These are phyloP conservation scores for Corymbia citriodora DNA, from an alignment of 441 rosid genomes.

Conservation along the genomic window DNA sequence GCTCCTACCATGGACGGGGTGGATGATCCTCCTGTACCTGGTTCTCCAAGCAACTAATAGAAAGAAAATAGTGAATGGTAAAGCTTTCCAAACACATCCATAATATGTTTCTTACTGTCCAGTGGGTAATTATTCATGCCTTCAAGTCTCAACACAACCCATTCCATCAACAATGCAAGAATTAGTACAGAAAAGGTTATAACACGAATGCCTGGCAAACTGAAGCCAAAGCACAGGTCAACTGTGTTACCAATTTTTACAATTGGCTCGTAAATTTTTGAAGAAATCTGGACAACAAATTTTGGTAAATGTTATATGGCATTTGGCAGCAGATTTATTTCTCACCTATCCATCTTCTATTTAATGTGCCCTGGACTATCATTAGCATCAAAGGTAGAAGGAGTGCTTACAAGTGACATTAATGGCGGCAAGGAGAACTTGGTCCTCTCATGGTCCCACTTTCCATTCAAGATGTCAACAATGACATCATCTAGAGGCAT, in stretches of 20 bases:
- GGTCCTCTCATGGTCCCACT: slow-evolving; percentile 91
- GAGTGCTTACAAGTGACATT: slow-evolving; percentile 74
- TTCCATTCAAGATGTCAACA: slow-evolving; percentile 50
- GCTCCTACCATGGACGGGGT: slow-evolving; percentile 99
- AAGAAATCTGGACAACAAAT: not conserved
- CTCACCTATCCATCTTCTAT: not conserved
- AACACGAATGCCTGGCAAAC: not conserved
- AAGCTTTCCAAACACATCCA: not conserved
- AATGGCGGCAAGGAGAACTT: slow-evolving; percentile 87
- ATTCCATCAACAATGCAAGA: not conserved
- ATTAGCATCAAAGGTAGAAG: not conserved
- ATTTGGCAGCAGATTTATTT: not conserved
- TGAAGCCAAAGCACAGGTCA: not conserved
- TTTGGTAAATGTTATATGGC: not conserved
- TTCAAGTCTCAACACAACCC: not conserved
- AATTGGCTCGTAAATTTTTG: not conserved
- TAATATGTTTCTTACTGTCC: not conserved
- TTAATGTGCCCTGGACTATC: not conserved
- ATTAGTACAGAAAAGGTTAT: not conserved
- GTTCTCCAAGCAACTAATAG: slow-evolving; percentile 80
- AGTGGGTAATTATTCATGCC: not conserved
- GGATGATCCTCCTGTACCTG: slow-evolving; percentile 96
- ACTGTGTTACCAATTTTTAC: not conserved
- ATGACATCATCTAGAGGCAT: slow-evolving; percentile 57
- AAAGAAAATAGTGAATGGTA: not conserved